These are phyloP conservation scores for Castanea mollissima DNA, from an alignment of 306 rosid genomes.

Conservation along the genomic window DNA sequence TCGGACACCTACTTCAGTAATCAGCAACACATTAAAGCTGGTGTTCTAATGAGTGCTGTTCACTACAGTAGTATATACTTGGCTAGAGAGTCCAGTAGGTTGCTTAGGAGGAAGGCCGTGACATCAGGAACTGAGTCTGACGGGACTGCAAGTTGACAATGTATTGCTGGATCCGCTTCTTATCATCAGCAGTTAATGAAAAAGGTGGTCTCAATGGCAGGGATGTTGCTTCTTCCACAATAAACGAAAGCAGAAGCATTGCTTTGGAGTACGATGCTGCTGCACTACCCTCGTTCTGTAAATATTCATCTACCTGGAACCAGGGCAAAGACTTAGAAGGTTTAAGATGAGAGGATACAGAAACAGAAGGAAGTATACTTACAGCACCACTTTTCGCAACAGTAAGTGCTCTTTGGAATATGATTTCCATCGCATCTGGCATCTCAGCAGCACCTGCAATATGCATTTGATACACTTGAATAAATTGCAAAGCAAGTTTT, in stretches of 20 bases:
- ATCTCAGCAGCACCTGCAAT: conserved; percentile 49
- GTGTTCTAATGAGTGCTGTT: conserved; percentile 33
- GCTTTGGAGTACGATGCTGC: conserved; percentile 75
- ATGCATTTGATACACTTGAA: not conserved
- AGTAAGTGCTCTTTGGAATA: conserved; percentile 45
- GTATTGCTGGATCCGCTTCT: conserved; percentile 65
- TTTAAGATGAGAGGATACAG: conserved; percentile 1
- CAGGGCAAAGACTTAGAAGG: conserved; percentile 6
- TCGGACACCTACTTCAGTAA: conserved; percentile 7
- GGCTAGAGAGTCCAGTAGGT: conserved; percentile 13
- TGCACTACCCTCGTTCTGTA: conserved; percentile 59
- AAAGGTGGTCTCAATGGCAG: conserved; percentile 78
- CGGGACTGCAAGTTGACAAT: conserved; percentile 53
- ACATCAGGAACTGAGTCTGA: conserved; percentile 36
- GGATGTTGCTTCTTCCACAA: conserved; percentile 68
- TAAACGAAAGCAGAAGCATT: conserved; percentile 71
- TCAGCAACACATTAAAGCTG: conserved; percentile 8
- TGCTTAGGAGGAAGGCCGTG: conserved; percentile 41
- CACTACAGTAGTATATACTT: conserved; percentile 36
- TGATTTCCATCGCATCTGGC: conserved; percentile 90
- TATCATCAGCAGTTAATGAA: conserved; percentile 42
- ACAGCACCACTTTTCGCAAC: conserved; percentile 74
- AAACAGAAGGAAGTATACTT: conserved; percentile 32
- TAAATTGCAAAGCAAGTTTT: not conserved
- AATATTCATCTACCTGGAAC: conserved; percentile 71